Base-by-base conservation (phyloP, 495 filamentous ascomycete genomes). In the Acidomyces sp. region DNA sequence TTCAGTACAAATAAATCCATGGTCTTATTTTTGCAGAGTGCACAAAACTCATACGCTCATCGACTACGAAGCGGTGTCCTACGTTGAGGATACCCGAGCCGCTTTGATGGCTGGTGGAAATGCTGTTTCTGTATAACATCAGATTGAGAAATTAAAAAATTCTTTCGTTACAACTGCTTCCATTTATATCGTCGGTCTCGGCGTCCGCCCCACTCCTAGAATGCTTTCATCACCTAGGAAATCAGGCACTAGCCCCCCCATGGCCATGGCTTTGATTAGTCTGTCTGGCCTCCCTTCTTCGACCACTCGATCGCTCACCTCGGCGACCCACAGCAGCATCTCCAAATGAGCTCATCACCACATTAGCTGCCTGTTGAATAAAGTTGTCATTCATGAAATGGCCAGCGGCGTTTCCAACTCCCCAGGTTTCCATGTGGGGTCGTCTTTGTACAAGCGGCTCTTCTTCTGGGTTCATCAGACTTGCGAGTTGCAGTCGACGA, bases 401-500 rank as follows among this genome's bases (percentile, higher is more conserved):
- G 1, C 51, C 57, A 1, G 59, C 56, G 18, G 53, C 51, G 49
- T 65, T 63, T 11, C 60, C 62, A 30, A 68, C 42, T 21, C 57
- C 60, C 33, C 56, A 51, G 19, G 58, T 51, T 39, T 65, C 58
- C 15, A 12, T 26, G 19, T 33, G 17, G 5, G 6, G 29, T 7
- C 39, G 28, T 6, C 45, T 38, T 30, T 22, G 34, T 34, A 47
- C 11, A 47, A 57, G 57, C 18, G 62, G 48, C 39, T 64, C 59
- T 31, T 61, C 57, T 27, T 54, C 57, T 37, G 63, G 59, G 4
- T 64, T 62, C 13, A 64, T 62, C 0, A 64, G 46, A 37, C 62
- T 59, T 11, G 68, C 61, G 1, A 60, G 57, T 42, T 76, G 72
- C 22, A 80, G 57, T 13, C 68, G 62, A 9, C 68, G 61, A 18